A percentile compares a stretch with the other conserved stretches of the same genome.
These are phyloP conservation scores for Neurospora tetrasperma DNA, from an alignment of 495 filamentous ascomycete genomes.

Conservation along the genomic window DNA sequence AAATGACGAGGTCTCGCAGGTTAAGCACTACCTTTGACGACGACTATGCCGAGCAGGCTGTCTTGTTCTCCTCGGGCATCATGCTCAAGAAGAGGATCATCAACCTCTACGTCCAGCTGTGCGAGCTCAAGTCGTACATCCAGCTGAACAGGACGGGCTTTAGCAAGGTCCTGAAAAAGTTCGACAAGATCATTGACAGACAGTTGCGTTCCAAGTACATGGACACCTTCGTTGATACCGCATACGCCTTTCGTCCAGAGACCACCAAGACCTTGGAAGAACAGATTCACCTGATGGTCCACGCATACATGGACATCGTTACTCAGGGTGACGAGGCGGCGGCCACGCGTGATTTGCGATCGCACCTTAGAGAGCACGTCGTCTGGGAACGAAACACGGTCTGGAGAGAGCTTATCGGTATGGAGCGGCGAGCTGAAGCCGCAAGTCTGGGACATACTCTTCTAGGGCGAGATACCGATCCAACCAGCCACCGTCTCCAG, in stretches of 20 bases:
- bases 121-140: slow-evolving; percentile 89
- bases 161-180: slow-evolving; percentile 93
- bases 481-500: slow-evolving; percentile 59
- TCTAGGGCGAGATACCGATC: slow-evolving; percentile 63
- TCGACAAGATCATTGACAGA: slow-evolving; percentile 88
- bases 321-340: slow-evolving; percentile 64
- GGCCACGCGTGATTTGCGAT: slow-evolving; percentile 74
- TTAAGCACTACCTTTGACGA: slow-evolving; percentile 57
- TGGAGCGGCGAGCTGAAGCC: slow-evolving; percentile 91
- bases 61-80: slow-evolving; percentile 69
- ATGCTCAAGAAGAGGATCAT: slow-evolving; percentile 85
- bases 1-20: slow-evolving; percentile 40
- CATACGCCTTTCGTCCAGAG: slow-evolving; percentile 63
- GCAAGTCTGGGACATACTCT: slow-evolving; percentile 84
- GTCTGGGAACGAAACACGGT: slow-evolving; percentile 99
- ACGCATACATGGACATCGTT: slow-evolving; percentile 68
- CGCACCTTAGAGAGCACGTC: slow-evolving; percentile 92
- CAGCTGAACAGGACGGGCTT: slow-evolving; percentile 97
- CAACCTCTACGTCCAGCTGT: slow-evolving; percentile 82
- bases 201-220: slow-evolving; percentile 69
- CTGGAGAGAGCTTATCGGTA: slow-evolving; percentile 97
- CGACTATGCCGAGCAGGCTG: slow-evolving; percentile 64
- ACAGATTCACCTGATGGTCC: slow-evolving; percentile 61
- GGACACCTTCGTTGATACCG: slow-evolving; percentile 53
- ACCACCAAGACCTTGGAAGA: slow-evolving; percentile 62